Conservation (phyloP, 2,329 filamentous ascomycete genomes). For the Talaromyces sp. region DNA sequence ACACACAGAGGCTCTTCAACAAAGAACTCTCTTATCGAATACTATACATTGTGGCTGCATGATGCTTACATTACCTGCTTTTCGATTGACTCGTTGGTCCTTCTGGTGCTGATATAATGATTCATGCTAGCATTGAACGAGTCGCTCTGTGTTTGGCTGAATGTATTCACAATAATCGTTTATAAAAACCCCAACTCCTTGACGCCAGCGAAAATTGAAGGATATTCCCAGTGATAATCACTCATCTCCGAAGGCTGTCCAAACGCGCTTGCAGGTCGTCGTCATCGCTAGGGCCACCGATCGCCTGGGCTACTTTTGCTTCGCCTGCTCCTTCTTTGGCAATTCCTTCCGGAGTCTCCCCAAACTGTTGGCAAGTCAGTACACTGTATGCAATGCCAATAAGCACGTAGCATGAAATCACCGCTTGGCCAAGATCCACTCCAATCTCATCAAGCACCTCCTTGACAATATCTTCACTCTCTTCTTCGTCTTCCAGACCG, state of each 20-base stretch:
- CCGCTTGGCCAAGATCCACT: constrained; percentile 83
- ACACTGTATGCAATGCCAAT: not conserved
- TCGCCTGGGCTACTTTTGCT: constrained; percentile 77
- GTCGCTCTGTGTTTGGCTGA: not conserved
- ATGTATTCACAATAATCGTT: not conserved
- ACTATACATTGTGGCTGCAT: not conserved
- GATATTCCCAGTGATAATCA: not conserved
- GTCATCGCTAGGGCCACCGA: constrained; percentile 65
- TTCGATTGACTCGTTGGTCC: not conserved
- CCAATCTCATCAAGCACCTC: constrained; percentile 97
- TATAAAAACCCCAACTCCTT: constrained; percentile 4
- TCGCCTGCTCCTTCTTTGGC: constrained; percentile 72
- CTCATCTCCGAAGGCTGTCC: constrained; percentile 70
- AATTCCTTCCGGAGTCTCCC: constrained; percentile 83
- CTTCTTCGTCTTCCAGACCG: constrained; percentile 85
- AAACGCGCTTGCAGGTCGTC: constrained; percentile 92
- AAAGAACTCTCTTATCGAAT: not conserved
- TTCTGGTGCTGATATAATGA: not conserved
- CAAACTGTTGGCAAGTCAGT: constrained; percentile 60
- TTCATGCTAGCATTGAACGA: not conserved
- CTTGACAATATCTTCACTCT: constrained; percentile 94
- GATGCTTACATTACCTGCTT: not conserved
- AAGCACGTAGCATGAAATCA: constrained; percentile 51
- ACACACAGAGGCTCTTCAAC: not conserved
- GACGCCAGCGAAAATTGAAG: constrained; percentile 5